Conservation (phyloP, 2,329 filamentous ascomycete species). For the Cladosporium halotolerans region DNA sequence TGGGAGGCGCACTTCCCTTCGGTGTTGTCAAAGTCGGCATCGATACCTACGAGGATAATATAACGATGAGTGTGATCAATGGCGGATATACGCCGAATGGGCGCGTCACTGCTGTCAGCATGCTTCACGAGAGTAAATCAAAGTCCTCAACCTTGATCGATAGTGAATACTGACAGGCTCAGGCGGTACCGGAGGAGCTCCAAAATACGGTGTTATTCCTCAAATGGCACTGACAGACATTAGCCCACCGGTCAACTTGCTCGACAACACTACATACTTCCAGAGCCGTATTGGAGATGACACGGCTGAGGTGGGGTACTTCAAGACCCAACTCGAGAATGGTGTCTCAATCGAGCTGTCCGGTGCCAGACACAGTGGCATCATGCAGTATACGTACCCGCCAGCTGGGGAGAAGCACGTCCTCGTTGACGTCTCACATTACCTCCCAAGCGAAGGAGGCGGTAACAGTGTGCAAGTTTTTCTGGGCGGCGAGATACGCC, state of each 20-base stretch:
- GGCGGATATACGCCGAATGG: constrained; percentile 35
- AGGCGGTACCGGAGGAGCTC: constrained; percentile 60
- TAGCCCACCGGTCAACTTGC: constrained; percentile 30
- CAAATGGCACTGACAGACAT: constrained; percentile 46
- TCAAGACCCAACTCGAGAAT: constrained; percentile 50
- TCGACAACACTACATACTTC: constrained; percentile 37
- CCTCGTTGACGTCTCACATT: constrained; percentile 59
- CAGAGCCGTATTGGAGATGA: constrained; percentile 32
- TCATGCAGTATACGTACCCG: constrained; percentile 58
- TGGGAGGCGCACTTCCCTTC: constrained; percentile 37
- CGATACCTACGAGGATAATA: constrained; percentile 32
- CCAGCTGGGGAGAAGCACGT: constrained; percentile 38
- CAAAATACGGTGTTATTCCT: constrained; percentile 61
- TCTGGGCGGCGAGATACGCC: constrained; percentile 51
- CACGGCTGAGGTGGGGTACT: constrained; percentile 54
- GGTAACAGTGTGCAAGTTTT: constrained; percentile 51
- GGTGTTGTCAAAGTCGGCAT: constrained; percentile 41
- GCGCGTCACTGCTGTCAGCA: constrained; percentile 24
- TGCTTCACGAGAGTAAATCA: constrained; percentile 41
- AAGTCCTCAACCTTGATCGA: too few relatives aligned
- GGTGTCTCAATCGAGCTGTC: constrained; percentile 53
- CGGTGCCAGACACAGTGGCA: constrained; percentile 50
- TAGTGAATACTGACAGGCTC: background rate
- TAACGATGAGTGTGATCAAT: constrained; percentile 34
- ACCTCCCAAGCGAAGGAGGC: constrained; percentile 49